These are phyloP conservation scores for Neonectria sp. DNA, from an alignment of 2,329 filamentous ascomycete species.

Conservation along the genomic window DNA sequence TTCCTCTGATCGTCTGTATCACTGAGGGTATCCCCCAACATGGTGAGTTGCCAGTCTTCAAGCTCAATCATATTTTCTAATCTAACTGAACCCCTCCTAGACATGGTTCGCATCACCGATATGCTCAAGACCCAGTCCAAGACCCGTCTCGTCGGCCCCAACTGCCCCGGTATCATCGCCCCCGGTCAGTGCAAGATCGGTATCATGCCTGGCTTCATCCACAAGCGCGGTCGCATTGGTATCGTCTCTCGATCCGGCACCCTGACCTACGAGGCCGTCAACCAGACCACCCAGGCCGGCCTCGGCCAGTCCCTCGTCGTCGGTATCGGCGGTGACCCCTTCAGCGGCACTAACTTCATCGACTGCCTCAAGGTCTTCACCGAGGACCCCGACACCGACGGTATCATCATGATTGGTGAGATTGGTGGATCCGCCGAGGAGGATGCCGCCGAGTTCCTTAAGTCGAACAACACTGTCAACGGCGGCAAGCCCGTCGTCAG, in stretches of 20 bases:
- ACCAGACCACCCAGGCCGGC: constrained; percentile 97
- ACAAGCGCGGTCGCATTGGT: constrained; percentile 98
- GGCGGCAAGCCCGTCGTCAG: constrained; percentile 93
- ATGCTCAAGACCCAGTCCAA: constrained; percentile 98
- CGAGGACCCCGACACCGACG: constrained; percentile 95
- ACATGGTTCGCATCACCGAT: constrained; percentile 99
- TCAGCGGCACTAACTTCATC: constrained; percentile 99
- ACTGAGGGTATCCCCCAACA: constrained; percentile 98
- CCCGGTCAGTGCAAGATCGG: constrained; percentile 99
- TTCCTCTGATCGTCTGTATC: constrained; percentile 96
- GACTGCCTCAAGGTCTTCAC: constrained; percentile 99
- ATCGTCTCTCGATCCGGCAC: constrained; percentile 99
- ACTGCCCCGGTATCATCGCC: constrained; percentile 98
- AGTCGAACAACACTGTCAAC: constrained; percentile 89
- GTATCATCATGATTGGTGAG: constrained; percentile 99
- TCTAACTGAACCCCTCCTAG: constrained; percentile 60
- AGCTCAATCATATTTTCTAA: constrained; percentile 18
- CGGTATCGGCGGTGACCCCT: constrained; percentile 98
- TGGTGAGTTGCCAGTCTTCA: constrained; percentile 69
- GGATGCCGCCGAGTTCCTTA: constrained; percentile 97
- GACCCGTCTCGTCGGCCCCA: constrained; percentile 96
- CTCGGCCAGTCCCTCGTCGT: constrained; percentile 98
- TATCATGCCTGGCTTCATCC: constrained; percentile 99
- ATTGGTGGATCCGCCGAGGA: constrained; percentile 98
- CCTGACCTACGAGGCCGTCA: constrained; percentile 99